These are phyloP conservation scores for Schizonepeta tenuifolia DNA, from an alignment of 257 asterid genomes.

Conservation along the genomic window DNA sequence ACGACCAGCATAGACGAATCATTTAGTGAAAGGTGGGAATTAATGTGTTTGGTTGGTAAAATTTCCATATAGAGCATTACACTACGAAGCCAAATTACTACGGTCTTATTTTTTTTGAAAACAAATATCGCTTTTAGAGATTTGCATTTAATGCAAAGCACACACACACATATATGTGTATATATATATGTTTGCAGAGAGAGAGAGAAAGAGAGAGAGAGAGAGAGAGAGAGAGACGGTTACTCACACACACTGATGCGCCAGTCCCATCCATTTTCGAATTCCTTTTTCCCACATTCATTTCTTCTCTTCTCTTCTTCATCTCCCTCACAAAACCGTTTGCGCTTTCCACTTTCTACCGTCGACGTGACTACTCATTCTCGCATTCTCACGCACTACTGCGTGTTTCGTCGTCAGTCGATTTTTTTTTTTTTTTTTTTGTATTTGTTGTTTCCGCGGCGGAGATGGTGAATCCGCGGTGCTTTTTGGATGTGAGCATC, in stretches of 20 bases:
- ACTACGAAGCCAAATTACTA: not conserved
- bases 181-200: not conserved
- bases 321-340: not conserved
- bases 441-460: not conserved
- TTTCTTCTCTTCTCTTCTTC: constrained; percentile 15
- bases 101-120: not conserved
- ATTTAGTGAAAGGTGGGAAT: too few species aligned
- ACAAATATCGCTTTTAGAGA: not conserved
- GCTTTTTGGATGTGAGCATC: constrained; percentile 74
- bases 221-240: too few species aligned
- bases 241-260: constrained; percentile 1
- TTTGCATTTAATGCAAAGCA: too few species aligned
- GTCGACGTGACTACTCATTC: not conserved
- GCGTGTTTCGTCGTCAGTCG: not conserved
- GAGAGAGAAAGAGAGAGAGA: too few species aligned
- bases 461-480: constrained; percentile 47
- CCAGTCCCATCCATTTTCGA: not conserved
- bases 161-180: too few species aligned
- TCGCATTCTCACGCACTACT: not conserved
- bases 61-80: not conserved
- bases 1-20: too few species aligned
- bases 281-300: not conserved
- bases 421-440: not conserved
- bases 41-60: not conserved
- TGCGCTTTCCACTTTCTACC: not conserved